Conservation (phyloP, 768 basidiomycete species). For the Obba rivulosa region DNA sequence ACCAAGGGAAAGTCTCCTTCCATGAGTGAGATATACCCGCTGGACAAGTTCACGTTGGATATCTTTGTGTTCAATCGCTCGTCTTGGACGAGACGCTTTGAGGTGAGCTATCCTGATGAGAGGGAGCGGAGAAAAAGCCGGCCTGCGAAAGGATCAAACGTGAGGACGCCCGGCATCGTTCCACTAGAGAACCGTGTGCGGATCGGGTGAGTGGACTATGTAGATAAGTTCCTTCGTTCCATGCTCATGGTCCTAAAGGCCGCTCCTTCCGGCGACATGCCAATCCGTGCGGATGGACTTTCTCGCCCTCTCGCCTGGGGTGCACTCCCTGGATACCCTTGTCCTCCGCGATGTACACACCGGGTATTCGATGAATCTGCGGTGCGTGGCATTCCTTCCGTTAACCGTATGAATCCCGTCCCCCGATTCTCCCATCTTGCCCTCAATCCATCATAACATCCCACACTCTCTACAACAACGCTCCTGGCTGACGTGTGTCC, state of each 20-base stretch:
- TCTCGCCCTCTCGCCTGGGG: constrained; percentile 72
- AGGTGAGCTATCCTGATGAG: constrained; percentile 62
- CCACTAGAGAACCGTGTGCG: constrained; percentile 75
- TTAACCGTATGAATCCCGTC: too few species aligned
- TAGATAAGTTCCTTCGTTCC: neutral
- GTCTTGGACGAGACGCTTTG: constrained; percentile 69
- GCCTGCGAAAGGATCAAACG: constrained; percentile 19
- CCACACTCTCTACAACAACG: neutral
- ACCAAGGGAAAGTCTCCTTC: constrained; percentile 8
- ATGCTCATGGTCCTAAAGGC: constrained; percentile 35
- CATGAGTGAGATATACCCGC: constrained; percentile 52
- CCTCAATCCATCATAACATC: too few species aligned
- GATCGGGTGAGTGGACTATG: constrained; percentile 57
- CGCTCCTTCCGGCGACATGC: constrained; percentile 73
- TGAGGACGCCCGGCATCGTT: constrained; percentile 54
- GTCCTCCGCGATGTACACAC: constrained; percentile 73
- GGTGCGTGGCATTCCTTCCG: constrained; percentile 37
- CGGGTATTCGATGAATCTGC: constrained; percentile 65
- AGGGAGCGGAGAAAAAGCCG: constrained; percentile 37
- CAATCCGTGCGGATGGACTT: constrained; percentile 87
- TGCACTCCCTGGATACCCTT: constrained; percentile 69
- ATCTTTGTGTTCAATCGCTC: constrained; percentile 86
- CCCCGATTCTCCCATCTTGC: too few species aligned
- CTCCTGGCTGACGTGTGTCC: neutral
- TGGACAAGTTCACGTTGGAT: constrained; percentile 74